Base-by-base conservation (phyloP, 1,284 basidiomycete genomes). In the Earliella scabrosa region DNA sequence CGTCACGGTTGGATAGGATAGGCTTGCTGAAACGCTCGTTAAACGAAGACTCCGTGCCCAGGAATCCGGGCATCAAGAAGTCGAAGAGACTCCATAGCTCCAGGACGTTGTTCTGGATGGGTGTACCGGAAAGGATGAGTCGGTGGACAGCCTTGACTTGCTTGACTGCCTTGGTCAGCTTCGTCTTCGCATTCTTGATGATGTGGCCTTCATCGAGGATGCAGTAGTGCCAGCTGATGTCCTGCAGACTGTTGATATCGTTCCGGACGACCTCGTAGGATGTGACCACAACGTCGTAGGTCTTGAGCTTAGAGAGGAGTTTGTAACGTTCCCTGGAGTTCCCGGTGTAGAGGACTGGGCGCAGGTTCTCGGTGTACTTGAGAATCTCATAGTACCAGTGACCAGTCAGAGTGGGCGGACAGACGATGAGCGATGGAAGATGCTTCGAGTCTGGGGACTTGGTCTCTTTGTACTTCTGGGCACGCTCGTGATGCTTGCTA, bases 51-150 rank as follows among this genome's bases (percentile, higher is more conserved):
- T 99, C 97, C 6, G 89, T 95, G 23, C 97, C 97, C 45, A 99
- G 77, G 77, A 99, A 99, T 1, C 97, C 97, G 20, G 97, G 97
- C 97, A 99, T 99, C 64, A 99, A 76, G 76, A 98, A 99, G 73
- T 99, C 97, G 73, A 99, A 99, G 54, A 99, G 78, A 74, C 93
- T 97, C 97, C 97, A 99, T 3, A 99, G 77, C 73, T 99, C 97
- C 38, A 99, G 78, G 8, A 99, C 96, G 69, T 99, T 99, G 74
- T 99, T 99, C 77, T 99, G 97, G 56, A 99, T 98, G 0, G 97
- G 97, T 11, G 97, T 99, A 24, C 97, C 97, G 0, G 95, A 97
- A 1, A 99, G 79, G 66, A 99, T 90, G 18, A 99, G 78, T 14
- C 97, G 88, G 74, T 99, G 97, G 62, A 97, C 89, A 1, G 97